A percentile compares a stretch with the other conserved stretches of the same genome.
Conservation (phyloP, 176 grass and related monocot genomes). For the Aegilops bicornis region DNA sequence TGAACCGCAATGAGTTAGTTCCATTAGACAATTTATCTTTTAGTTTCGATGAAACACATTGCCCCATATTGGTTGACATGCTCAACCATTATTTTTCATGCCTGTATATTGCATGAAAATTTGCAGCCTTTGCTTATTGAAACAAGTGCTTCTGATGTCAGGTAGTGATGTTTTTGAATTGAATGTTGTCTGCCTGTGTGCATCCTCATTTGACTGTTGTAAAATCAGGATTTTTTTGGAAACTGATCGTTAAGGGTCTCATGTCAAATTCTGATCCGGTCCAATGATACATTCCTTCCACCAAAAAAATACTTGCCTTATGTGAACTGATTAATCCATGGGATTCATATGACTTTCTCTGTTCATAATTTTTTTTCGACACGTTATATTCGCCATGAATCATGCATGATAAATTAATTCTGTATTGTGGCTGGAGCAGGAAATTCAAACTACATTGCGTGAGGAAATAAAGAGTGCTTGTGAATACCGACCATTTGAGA, state of each 20-base stretch:
- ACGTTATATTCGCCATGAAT: too few relatives aligned
- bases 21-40: too few relatives aligned
- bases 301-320: background rate
- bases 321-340: background rate
- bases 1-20: background rate
- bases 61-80: background rate
- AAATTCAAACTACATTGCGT: too few relatives aligned
- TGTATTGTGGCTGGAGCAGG: too few relatives aligned
- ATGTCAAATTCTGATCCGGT: background rate
- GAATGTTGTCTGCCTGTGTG: background rate
- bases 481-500: too few relatives aligned
- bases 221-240: background rate
- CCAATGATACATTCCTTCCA: background rate
- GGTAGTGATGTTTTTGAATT: background rate
- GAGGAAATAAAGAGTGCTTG: too few relatives aligned
- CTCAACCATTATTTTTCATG: background rate
- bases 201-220: background rate
- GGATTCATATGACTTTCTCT: background rate
- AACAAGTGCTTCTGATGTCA: background rate
- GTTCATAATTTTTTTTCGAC: background rate
- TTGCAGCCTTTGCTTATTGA: background rate
- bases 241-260: background rate
- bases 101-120: background rate
- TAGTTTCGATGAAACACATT: background rate
- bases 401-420: too few relatives aligned